Evolutionary conservation across 1,284 basidiomycete species (phyloP).

Genomic region (Anthracocystis panici-leucophaei): DNA sequence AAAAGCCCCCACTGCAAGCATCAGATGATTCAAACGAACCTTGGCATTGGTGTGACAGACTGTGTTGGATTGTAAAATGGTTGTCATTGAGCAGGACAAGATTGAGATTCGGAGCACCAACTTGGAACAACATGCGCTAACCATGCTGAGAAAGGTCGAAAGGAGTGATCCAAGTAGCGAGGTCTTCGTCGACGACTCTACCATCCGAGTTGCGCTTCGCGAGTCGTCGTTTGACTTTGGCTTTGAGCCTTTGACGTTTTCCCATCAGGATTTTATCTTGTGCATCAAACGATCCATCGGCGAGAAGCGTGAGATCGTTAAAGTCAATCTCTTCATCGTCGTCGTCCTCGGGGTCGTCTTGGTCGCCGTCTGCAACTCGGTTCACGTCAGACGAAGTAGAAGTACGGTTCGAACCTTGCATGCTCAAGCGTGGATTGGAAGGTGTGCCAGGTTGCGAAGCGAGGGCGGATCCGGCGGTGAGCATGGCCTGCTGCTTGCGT

Average conservation of each 20-base stretch:
- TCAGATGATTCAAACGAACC: constrained; percentile 36
- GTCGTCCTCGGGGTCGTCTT: constrained; percentile 13
- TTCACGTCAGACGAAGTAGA: constrained; percentile 11
- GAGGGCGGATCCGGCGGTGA: constrained; percentile 15
- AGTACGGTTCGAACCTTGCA: constrained; percentile 11
- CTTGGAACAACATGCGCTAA: neutral
- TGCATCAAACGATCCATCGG: constrained; percentile 42
- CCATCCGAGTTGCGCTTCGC: constrained; percentile 54
- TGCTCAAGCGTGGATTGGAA: constrained; percentile 20
- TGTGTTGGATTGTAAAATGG: neutral
- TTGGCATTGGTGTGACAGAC: neutral
- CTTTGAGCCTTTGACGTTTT: constrained; percentile 49
- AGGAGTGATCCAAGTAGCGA: constrained; percentile 58
- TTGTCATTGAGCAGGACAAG: too few relatives aligned
- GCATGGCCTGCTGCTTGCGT: constrained; percentile 42
- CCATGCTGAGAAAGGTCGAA: constrained; percentile 54
- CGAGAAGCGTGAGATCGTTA: constrained; percentile 32
- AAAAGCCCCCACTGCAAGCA: constrained; percentile 45
- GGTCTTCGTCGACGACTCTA: constrained; percentile 54
- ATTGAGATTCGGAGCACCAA: neutral
- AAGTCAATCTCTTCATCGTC: constrained; percentile 41
- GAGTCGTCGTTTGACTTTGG: constrained; percentile 48
- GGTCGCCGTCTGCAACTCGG: neutral
- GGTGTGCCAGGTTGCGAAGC: constrained; percentile 14
- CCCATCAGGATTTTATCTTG: constrained; percentile 48